These are phyloP conservation scores for Ceratocystis huliohia DNA, from an alignment of 2,329 filamentous ascomycete genomes.

Conservation along the genomic window DNA sequence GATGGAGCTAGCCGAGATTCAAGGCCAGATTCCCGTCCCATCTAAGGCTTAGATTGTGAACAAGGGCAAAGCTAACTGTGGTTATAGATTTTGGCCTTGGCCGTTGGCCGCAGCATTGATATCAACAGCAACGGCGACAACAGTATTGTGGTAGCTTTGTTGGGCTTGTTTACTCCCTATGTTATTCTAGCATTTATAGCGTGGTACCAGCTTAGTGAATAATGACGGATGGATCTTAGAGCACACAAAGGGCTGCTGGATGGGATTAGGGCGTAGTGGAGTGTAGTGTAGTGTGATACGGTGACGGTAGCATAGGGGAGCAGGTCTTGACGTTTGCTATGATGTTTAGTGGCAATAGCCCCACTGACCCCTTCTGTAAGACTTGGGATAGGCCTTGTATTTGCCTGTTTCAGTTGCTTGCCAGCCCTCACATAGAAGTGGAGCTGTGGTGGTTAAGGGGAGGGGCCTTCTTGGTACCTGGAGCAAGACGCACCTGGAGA, in stretches of 20 bases:
- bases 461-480: too few relatives aligned
- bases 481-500: too few relatives aligned
- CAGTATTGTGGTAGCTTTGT: not conserved
- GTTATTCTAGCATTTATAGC: not conserved
- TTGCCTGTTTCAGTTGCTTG: too few relatives aligned
- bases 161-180: not conserved
- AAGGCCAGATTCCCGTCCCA: constrained; percentile 12
- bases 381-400: too few relatives aligned
- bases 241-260: not conserved
- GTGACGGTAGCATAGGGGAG: not conserved
- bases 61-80: not conserved
- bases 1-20: constrained; percentile 25
- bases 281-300: not conserved
- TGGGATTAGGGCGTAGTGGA: not conserved
- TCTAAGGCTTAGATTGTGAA: not conserved
- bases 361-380: too few relatives aligned
- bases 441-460: too few relatives aligned
- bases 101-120: not conserved
- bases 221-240: not conserved
- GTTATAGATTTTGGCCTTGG: not conserved
- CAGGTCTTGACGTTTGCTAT: too few relatives aligned
- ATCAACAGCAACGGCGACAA: not conserved
- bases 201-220: not conserved
- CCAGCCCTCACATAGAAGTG: too few relatives aligned
- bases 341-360: too few relatives aligned